phyloP scores from a whole-genome alignment of 306 rosid genomes.

The Acacia acuminata region DNA sequence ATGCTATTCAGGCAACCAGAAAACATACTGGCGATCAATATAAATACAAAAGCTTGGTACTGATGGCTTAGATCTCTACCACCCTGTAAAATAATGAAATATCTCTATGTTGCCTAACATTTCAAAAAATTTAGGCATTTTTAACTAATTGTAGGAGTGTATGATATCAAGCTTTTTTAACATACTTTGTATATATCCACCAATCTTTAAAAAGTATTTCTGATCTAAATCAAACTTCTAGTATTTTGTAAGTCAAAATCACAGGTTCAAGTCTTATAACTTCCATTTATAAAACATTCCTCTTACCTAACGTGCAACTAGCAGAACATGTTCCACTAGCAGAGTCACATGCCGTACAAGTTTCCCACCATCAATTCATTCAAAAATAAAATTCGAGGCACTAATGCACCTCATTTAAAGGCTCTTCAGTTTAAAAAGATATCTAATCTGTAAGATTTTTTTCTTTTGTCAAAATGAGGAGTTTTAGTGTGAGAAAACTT shows the following conservation, averaged over 20 bases:
- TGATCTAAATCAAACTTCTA: neutral
- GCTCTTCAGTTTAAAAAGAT: neutral
- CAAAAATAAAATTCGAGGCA: neutral
- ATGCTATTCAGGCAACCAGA: slow-evolving; percentile 1
- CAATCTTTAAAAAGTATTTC: neutral
- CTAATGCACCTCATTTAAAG: neutral
- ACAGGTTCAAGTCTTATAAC: neutral
- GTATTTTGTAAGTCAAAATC: neutral
- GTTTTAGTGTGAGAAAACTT: neutral
- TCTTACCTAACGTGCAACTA: neutral
- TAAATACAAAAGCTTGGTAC: neutral
- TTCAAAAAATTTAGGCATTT: neutral
- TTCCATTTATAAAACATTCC: neutral
- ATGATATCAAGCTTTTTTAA: neutral
- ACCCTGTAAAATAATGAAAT: neutral
- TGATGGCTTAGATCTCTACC: neutral
- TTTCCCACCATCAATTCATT: neutral
- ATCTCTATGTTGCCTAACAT: neutral
- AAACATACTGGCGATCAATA: slow-evolving; percentile 8
- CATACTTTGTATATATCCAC: neutral
- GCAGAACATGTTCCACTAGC: neutral
- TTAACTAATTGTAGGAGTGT: neutral
- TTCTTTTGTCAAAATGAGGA: neutral
- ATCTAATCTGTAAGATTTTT: neutral
- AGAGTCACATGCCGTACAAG: neutral